A percentile compares a stretch with the other conserved stretches of the same genome.
phyloP scores from a whole-genome alignment of 352 stramenopile species.

The Globisporangium irregulare region DNA sequence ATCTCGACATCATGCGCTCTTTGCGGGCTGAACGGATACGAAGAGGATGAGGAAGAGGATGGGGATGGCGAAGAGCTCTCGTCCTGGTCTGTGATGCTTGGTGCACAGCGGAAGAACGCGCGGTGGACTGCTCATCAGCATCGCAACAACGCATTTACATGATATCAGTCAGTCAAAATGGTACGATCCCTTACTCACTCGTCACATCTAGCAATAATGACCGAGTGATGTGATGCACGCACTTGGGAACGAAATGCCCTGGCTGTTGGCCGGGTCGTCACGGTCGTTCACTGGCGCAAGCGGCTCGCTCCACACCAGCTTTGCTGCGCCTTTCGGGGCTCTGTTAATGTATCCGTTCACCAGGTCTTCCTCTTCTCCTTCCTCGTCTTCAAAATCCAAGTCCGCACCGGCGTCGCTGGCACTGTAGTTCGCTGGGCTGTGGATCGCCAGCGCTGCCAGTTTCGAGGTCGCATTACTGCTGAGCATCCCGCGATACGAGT shows the following conservation, averaged over 20 bases:
- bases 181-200: too few relatives aligned
- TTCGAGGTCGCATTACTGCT: slow-evolving; percentile 12
- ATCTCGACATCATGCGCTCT: slow-evolving; percentile 23
- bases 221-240: slow-evolving; percentile 4
- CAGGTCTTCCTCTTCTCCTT: background rate
- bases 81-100: slow-evolving; percentile 7
- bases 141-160: background rate
- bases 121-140: slow-evolving; percentile 35
- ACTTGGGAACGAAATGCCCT: slow-evolving; percentile 60
- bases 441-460: slow-evolving; percentile 10
- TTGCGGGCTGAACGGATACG: background rate
- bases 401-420: background rate
- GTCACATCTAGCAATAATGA: background rate
- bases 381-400: background rate
- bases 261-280: slow-evolving; percentile 27
- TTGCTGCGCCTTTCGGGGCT: background rate
- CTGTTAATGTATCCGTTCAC: slow-evolving; percentile 15
- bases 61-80: slow-evolving; percentile 1
- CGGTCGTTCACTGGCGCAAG: slow-evolving; percentile 32
- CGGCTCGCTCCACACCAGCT: slow-evolving; percentile 48
- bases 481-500: slow-evolving; percentile 26
- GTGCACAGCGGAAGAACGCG: slow-evolving; percentile 26
- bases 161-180: too few relatives aligned
- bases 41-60: background rate
- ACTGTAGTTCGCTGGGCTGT: background rate